phyloP scores from a whole-genome alignment of 1,284 basidiomycete species.

The Ceratobasidium sp. region DNA sequence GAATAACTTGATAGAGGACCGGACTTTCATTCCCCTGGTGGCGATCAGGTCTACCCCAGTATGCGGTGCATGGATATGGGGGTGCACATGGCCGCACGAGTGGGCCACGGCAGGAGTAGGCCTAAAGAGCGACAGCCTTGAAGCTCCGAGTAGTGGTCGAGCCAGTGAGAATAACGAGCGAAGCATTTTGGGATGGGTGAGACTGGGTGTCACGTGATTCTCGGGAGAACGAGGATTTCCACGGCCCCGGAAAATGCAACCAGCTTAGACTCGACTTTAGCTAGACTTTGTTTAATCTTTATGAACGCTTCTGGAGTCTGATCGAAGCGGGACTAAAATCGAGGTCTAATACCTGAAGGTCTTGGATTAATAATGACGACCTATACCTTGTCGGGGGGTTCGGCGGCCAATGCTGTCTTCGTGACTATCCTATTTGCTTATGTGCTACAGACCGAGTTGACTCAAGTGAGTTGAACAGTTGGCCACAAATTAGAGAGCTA shows the following conservation, averaged over 20 bases:
- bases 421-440: conserved; percentile 43
- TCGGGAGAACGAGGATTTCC: background rate
- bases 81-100: conserved; percentile 43
- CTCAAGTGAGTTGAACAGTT: conserved; percentile 50
- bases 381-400: conserved; percentile 16
- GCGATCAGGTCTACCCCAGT: conserved; percentile 52
- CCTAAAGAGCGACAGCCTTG: conserved; percentile 52
- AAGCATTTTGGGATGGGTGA: conserved; percentile 56
- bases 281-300: too few species aligned
- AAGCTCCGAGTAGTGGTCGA: conserved; percentile 64
- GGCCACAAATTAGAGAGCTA: conserved; percentile 61
- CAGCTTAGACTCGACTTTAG: too few species aligned
- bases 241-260: too few species aligned
- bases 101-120: conserved; percentile 47
- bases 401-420: conserved; percentile 39
- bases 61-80: conserved; percentile 46
- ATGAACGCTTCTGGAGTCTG: background rate
- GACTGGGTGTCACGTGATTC: background rate
- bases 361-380: background rate
- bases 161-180: conserved; percentile 65
- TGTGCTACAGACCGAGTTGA: conserved; percentile 48
- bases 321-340: background rate
- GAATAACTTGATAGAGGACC: conserved; percentile 89
- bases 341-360: background rate
- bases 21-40: conserved; percentile 92